Percentiles rank a stretch among this genome's conserved stretches.
phyloP scores from a whole-genome alignment of 2,329 filamentous ascomycete species.

The Fonsecaea multimorphosa region DNA sequence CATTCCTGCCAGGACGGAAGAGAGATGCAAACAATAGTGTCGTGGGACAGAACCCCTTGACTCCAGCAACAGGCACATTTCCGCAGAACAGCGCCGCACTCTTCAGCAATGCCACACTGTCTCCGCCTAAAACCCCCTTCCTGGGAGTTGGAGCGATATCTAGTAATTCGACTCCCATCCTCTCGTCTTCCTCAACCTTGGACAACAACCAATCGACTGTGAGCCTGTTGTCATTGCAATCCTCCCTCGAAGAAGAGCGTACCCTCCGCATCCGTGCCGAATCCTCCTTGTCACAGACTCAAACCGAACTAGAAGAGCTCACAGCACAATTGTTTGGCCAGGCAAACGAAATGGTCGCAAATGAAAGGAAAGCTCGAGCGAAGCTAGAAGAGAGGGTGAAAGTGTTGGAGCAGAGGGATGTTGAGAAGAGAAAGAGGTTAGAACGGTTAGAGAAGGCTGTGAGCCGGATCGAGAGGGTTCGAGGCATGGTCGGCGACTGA shows the following conservation, averaged over 20 bases:
- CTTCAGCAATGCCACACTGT: conserved; percentile 33
- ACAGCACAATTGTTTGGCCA: conserved; percentile 66
- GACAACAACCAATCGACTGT: conserved; percentile 25
- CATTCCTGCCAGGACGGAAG: conserved; percentile 40
- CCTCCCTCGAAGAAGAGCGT: conserved; percentile 62
- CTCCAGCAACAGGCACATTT: conserved; percentile 50
- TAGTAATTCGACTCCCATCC: conserved; percentile 32
- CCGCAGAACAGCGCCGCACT: conserved; percentile 35
- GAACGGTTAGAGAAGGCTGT: conserved; percentile 63
- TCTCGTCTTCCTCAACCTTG: conserved; percentile 18
- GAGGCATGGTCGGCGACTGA: conserved; percentile 56
- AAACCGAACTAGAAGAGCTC: conserved; percentile 66
- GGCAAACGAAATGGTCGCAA: conserved; percentile 71
- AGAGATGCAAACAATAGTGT: conserved; percentile 27
- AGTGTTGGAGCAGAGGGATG: conserved; percentile 53
- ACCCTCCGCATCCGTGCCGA: conserved; percentile 64
- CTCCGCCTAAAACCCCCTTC: conserved; percentile 38
- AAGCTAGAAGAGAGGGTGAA: conserved; percentile 57
- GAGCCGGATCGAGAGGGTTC: conserved; percentile 62
- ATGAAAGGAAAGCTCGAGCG: conserved; percentile 64
- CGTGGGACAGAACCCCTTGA: conserved; percentile 38
- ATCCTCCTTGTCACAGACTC: conserved; percentile 59
- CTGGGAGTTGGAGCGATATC: conserved; percentile 25
- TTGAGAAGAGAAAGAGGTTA: conserved; percentile 59
- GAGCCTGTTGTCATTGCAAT: conserved; percentile 56